Conservation (phyloP, 805 yeast genomes). For the Lipomyces kockii region DNA sequence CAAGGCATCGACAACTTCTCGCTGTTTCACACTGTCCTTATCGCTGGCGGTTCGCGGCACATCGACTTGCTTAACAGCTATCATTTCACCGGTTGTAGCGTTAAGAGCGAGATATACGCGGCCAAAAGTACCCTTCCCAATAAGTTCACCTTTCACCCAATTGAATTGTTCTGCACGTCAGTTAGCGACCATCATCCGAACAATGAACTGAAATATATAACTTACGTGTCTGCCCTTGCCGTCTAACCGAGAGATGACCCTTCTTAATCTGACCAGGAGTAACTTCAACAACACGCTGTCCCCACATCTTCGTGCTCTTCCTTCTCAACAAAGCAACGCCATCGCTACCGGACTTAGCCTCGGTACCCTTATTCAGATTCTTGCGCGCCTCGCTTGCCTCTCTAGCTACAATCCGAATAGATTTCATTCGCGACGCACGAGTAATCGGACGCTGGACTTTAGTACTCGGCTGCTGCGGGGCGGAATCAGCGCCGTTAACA, state of each 20-base stretch:
- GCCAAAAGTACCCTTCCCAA: constrained; percentile 97
- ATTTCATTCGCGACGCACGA: constrained; percentile 70
- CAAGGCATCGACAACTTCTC: constrained; percentile 77
- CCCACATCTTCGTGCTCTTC: constrained; percentile 96
- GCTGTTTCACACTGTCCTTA: constrained; percentile 43
- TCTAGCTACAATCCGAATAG: constrained; percentile 89
- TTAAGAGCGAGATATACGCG: constrained; percentile 89
- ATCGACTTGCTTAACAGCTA: constrained; percentile 95
- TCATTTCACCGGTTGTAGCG: constrained; percentile 97
- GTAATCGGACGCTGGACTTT: constrained; percentile 36
- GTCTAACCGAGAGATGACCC: constrained; percentile 26
- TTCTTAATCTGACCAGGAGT: constrained; percentile 56
- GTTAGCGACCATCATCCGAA: constrained; percentile 44
- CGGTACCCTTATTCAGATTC: constrained; percentile 40
- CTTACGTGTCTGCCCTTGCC: constrained; percentile 66
- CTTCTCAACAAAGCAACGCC: constrained; percentile 57
- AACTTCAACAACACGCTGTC: constrained; percentile 87
- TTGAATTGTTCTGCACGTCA: constrained; percentile 73
- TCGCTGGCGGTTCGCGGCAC: constrained; percentile 55
- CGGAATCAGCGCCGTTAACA: not conserved
- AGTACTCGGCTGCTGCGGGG: not conserved
- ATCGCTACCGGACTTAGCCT: constrained; percentile 3
- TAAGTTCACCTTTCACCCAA: constrained; percentile 96
- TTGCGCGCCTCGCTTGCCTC: constrained; percentile 77
- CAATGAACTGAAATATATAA: constrained; percentile 43